Evolutionary conservation across 1,139 yeast species (phyloP).

Genomic region (Lodderomyces pseudojiufengensis): DNA sequence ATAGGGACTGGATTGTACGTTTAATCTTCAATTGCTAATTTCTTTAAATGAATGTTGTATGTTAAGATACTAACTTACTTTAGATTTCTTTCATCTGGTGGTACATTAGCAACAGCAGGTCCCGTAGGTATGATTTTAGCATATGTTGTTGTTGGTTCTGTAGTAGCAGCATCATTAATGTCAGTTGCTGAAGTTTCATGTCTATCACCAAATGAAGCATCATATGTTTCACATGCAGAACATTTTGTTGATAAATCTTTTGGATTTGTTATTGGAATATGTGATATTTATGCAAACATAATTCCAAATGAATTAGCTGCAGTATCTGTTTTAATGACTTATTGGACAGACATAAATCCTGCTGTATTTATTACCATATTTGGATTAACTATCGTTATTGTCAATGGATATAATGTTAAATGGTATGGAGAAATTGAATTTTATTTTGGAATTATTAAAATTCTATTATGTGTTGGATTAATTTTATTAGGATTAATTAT

Average conservation of each 20-base stretch:
- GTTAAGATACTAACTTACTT: not conserved
- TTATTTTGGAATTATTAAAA: conserved; percentile 25
- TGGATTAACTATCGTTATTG: conserved; percentile 19
- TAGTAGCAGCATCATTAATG: conserved; percentile 21
- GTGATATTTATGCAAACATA: conserved; percentile 15
- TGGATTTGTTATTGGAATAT: conserved; percentile 26
- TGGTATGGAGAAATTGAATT: conserved; percentile 33
- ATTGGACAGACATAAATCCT: conserved; percentile 20
- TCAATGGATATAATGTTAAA: conserved; percentile 22
- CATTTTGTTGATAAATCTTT: conserved; percentile 25
- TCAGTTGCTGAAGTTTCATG: conserved; percentile 26
- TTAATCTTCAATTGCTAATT: not conserved
- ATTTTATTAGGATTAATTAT: conserved; percentile 24
- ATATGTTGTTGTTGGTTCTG: conserved; percentile 19
- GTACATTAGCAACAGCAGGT: conserved; percentile 17
- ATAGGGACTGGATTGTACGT: conserved; percentile 22
- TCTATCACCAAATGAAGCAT: conserved; percentile 28
- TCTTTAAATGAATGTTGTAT: not conserved
- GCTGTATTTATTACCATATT: conserved; percentile 28
- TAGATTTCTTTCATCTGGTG: conserved; percentile 19
- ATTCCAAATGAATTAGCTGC: conserved; percentile 26
- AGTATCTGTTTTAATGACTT: conserved; percentile 23
- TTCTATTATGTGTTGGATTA: conserved; percentile 24
- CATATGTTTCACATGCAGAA: conserved; percentile 25
- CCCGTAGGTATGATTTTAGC: conserved; percentile 19